phyloP scores from a whole-genome alignment of 2,329 filamentous ascomycete genomes.

The Talaromyces sp. region DNA sequence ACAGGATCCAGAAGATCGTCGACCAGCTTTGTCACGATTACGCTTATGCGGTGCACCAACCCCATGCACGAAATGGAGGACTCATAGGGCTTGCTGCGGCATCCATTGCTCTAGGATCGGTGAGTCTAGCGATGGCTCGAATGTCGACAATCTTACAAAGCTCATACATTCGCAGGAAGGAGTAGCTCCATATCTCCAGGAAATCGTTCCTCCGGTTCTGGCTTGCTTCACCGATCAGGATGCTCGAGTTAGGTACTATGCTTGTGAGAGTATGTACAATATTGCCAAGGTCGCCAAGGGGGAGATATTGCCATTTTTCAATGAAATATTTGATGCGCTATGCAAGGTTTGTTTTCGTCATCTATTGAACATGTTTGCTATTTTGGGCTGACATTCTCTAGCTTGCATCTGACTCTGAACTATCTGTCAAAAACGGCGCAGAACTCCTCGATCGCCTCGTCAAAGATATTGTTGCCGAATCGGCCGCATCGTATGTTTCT shows the following conservation, averaged over 20 bases:
- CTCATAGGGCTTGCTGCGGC: constrained; percentile 92
- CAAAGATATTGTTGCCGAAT: constrained; percentile 94
- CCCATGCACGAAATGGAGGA: constrained; percentile 91
- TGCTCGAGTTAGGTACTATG: constrained; percentile 94
- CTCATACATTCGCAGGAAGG: constrained; percentile 52
- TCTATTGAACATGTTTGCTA: neutral
- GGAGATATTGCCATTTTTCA: constrained; percentile 94
- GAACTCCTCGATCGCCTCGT: constrained; percentile 90
- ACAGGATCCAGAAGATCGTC: constrained; percentile 77
- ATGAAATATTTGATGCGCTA: constrained; percentile 94
- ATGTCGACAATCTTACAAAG: neutral
- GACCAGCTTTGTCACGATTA: constrained; percentile 97
- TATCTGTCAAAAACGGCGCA: constrained; percentile 96
- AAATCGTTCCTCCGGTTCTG: constrained; percentile 92
- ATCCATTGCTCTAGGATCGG: constrained; percentile 86
- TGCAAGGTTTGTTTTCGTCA: constrained; percentile 64
- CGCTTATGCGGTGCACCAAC: constrained; percentile 94
- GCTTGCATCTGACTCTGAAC: constrained; percentile 91
- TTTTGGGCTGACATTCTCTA: constrained; percentile 32
- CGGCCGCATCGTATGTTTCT: constrained; percentile 89
- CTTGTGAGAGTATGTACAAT: constrained; percentile 99
- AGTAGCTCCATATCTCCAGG: constrained; percentile 81
- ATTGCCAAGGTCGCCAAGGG: constrained; percentile 99
- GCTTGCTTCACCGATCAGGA: constrained; percentile 98
- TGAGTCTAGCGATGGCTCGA: constrained; percentile 45